Conservation (phyloP, 164 flowering plant species). For the Saururus chinensis region DNA sequence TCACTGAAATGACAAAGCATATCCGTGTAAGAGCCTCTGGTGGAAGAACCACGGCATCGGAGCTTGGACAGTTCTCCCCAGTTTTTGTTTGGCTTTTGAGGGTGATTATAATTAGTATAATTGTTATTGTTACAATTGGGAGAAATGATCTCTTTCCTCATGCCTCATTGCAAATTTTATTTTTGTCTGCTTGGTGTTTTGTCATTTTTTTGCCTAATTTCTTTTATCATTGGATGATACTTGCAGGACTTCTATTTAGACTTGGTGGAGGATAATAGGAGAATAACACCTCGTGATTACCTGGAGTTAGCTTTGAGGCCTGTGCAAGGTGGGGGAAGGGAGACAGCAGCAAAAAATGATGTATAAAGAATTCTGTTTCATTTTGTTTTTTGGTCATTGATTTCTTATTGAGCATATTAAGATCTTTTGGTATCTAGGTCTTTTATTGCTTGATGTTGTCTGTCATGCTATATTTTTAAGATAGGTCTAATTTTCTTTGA, state of each 20-base stretch:
- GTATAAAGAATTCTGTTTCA: slow-evolving; percentile 20
- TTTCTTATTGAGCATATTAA: neutral
- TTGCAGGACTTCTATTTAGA: slow-evolving; percentile 91
- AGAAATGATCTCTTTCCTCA: neutral
- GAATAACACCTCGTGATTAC: slow-evolving; percentile 96
- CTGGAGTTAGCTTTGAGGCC: slow-evolving; percentile 89
- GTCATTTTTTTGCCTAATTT: neutral
- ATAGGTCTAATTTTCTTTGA: slow-evolving; percentile 11
- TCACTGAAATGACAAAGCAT: slow-evolving; percentile 97
- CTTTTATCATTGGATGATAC: neutral
- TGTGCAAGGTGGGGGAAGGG: slow-evolving; percentile 70
- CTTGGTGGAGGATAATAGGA: slow-evolving; percentile 72
- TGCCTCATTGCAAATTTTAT: neutral
- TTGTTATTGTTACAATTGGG: neutral
- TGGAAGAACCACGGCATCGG: slow-evolving; percentile 72
- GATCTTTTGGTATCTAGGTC: neutral
- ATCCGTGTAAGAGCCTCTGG: slow-evolving; percentile 96
- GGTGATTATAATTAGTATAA: slow-evolving; percentile 30
- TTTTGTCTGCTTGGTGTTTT: slow-evolving; percentile 5
- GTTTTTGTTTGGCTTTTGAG: slow-evolving; percentile 97
- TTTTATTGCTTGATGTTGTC: neutral
- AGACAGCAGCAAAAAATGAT: slow-evolving; percentile 84
- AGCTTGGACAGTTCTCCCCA: slow-evolving; percentile 96
- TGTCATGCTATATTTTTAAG: neutral
- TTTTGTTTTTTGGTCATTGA: neutral